Conservation (phyloP, 176 grass and related monocot genomes). For the Carex pumila region DNA sequence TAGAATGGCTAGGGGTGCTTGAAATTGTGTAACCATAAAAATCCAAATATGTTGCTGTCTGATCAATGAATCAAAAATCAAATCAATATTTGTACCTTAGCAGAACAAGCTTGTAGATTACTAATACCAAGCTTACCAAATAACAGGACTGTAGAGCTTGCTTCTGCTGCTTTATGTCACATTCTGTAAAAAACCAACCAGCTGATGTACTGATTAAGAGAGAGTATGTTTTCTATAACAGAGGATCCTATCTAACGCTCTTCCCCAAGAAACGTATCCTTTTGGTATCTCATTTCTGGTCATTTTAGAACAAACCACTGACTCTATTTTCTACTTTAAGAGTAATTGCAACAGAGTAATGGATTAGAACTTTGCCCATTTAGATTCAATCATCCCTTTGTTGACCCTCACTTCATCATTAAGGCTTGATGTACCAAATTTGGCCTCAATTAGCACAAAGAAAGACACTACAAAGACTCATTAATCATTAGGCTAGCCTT, state of each 20-base stretch:
- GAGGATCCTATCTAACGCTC: background rate
- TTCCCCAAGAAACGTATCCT: slow-evolving; percentile 20
- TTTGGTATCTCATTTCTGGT: background rate
- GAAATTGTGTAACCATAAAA: background rate
- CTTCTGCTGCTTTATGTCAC: slow-evolving; percentile 12
- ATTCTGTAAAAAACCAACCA: background rate
- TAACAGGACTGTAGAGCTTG: slow-evolving; percentile 16
- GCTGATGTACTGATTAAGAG: slow-evolving; percentile 11
- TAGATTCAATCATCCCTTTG: background rate
- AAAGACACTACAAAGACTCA: background rate
- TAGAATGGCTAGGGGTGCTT: background rate
- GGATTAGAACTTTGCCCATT: background rate
- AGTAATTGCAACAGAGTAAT: background rate
- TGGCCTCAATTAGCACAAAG: background rate
- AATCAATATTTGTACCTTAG: background rate
- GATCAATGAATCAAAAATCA: background rate
- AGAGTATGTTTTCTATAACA: slow-evolving; percentile 11
- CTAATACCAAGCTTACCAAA: background rate
- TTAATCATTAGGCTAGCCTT: background rate
- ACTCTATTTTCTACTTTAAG: background rate
- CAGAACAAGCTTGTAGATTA: background rate
- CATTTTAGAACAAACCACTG: background rate
- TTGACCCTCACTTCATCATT: background rate
- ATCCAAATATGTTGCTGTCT: background rate
- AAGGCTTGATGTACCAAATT: background rate